Base-by-base conservation (phyloP, 2,329 filamentous ascomycete genomes). In the Monosporascus sp. region DNA sequence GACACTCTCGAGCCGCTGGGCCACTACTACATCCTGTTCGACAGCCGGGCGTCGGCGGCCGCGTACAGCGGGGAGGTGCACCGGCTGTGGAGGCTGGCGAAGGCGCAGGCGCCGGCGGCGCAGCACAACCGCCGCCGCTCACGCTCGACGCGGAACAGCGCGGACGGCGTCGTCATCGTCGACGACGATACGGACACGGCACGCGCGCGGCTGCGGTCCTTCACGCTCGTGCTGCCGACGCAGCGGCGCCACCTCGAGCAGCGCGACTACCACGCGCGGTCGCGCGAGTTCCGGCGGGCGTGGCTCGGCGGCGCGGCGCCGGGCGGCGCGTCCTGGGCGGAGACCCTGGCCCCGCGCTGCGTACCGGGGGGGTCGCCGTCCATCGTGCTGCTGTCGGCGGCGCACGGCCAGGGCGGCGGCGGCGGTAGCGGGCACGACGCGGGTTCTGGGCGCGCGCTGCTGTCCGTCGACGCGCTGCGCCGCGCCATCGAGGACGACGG, bases 21-120 rank as follows among this genome's bases (percentile, higher is more conserved):
- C 54, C 78, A 78, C 61, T 92, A 91, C 72, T 85, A 82, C 69
- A 72, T 93, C 52, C 75, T 89, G 52, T 93, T 92, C 74, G 75
- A 80, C 56, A 79, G 75, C 22, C 64, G 73, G 19, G 71, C 75
- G n/a, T 80, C 84, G 14, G 87, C 88, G 0, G 66, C 73, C 7
- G 75, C 80, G 41, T 92, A 89, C 68, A 77, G 81, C 51, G 73
- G 76, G 24, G 80, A 84, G 55, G 76, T 79, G 0, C 64, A 69
- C 8, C 72, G 78, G 6, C 70, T 87, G 17, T 79, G 82, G 66
- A 64, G 66, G 16, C 66, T 84, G 5, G 71, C 73, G 37, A 69
- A 69, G 43, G 57, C 58, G 8, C 67, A 80, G 57, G 72, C 73
- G 22, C 73, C 75, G 1, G 70, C 59, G 11, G 59, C 56, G 49